Base-by-base conservation (phyloP, 192 early-diverging fungal species). In the Podochytrium sp. region DNA sequence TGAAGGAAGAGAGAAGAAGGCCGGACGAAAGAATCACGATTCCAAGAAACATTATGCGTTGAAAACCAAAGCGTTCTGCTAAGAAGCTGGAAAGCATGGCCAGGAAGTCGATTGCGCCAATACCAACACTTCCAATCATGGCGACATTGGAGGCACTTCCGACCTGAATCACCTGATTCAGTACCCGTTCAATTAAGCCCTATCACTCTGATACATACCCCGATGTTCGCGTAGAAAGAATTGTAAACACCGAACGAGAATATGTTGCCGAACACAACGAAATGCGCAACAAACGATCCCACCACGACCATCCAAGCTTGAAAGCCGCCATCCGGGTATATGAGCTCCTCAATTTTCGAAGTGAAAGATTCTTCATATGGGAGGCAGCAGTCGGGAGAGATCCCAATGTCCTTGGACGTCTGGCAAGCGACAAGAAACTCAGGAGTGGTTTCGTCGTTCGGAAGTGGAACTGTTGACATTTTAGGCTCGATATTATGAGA, bases 31-130 rank as follows among this genome's bases (percentile, higher is more conserved):
- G 42, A 20, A 86, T 59, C 42, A 81, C 51, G 20, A 79, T 83
- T 3, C 90, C 90, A 12, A 80, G 71, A 5, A 84, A 62, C 2
- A 80, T 65, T 33, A 85, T 82, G 47, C 74, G 62, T 5, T 78
- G 76, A 64, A 82, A 86, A 0, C 89, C 89, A 70, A 86, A 83
- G 30, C 61, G 65, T 32, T 82, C 81, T 42, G 71, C 56, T 3
- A 87, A 50, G 12, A 55, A 35, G 25, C 78, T 70, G 2, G 39
- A 43, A 4, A 65, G 16, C 10, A 65, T 43, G 6, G 40, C 63
- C 29, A 65, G 12, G 23, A 32, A 10, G 29, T 65, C 63, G 29
- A 65, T 6, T 30, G 38, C 29, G 12, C 33, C 63, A 18, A 39
- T 29, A 39, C 63, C 63, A 65, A 65, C 42, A 47, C 39, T 43